A percentile compares a stretch with the other conserved stretches of the same genome.
phyloP scores from a whole-genome alignment of 306 rosid species.

The Vigna radiata region DNA sequence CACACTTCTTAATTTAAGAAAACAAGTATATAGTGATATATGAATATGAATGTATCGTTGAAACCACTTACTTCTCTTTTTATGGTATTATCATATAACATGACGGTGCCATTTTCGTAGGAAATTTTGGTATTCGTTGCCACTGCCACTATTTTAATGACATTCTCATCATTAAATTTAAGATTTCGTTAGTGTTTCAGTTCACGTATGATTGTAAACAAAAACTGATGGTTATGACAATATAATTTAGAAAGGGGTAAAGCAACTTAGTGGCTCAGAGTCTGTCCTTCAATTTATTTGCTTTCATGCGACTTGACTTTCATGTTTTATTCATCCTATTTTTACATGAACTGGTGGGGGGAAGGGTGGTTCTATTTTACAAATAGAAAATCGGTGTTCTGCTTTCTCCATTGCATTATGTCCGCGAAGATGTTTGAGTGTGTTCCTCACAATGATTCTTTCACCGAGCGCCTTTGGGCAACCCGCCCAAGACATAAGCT shows the following conservation, averaged over 20 bases:
- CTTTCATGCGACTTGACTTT: conserved; percentile 37
- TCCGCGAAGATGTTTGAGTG: conserved; percentile 23
- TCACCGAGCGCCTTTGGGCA: conserved; percentile 3
- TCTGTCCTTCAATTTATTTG: conserved; percentile 47
- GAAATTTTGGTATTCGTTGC: background rate
- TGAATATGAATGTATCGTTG: too few species aligned
- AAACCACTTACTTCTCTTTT: too few species aligned
- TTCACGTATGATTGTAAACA: background rate
- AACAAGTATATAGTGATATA: too few species aligned
- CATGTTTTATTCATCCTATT: conserved; percentile 39
- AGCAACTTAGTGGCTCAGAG: conserved; percentile 1
- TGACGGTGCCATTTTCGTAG: background rate
- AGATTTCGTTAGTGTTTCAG: background rate
- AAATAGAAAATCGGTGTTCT: conserved; percentile 10
- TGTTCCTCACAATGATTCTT: conserved; percentile 33
- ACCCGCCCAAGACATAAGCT: conserved; percentile 12
- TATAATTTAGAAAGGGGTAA: conserved; percentile 7
- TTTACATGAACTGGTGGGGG: conserved; percentile 44
- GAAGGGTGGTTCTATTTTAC: conserved; percentile 47
- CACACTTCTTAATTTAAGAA: too few species aligned
- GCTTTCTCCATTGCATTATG: conserved; percentile 40
- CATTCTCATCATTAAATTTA: background rate
- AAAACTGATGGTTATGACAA: background rate
- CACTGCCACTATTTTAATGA: background rate
- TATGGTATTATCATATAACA: too few species aligned